phyloP scores from a whole-genome alignment of 805 yeast species.

The Pichia californica region DNA sequence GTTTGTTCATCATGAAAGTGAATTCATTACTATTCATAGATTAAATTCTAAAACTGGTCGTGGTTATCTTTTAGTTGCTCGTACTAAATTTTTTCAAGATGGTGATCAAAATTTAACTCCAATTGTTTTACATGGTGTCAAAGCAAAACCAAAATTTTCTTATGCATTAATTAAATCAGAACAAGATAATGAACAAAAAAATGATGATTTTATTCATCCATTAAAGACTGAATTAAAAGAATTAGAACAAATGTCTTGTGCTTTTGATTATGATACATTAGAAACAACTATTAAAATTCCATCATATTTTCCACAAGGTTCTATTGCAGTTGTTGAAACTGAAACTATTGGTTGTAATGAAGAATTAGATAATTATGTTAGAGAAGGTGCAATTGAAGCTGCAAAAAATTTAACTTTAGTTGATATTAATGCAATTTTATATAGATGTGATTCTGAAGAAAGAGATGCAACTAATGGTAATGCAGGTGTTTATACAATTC shows the following conservation, averaged over 20 bases:
- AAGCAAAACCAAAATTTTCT: conserved; percentile 50
- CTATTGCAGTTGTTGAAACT: conserved; percentile 79
- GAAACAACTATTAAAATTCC: conserved; percentile 55
- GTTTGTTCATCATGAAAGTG: conserved; percentile 92
- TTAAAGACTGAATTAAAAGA: conserved; percentile 59
- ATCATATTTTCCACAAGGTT: conserved; percentile 75
- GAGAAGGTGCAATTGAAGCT: conserved; percentile 72
- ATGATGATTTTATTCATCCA: conserved; percentile 38
- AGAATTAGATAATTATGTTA: conserved; percentile 57
- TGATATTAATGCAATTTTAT: conserved; percentile 71
- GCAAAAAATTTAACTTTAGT: conserved; percentile 52
- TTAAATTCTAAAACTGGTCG: conserved; percentile 75
- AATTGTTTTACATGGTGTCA: conserved; percentile 52
- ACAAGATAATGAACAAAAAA: not conserved
- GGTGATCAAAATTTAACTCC: conserved; percentile 53
- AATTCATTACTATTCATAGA: conserved; percentile 85
- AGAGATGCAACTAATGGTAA: conserved; percentile 67
- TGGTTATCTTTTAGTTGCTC: conserved; percentile 85
- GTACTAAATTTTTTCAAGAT: conserved; percentile 62
- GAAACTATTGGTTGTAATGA: conserved; percentile 59
- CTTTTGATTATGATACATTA: conserved; percentile 33
- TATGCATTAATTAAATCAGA: conserved; percentile 43
- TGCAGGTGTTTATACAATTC: conserved; percentile 70
- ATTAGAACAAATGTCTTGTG: conserved; percentile 44
- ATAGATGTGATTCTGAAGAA: conserved; percentile 82